phyloP scores from a whole-genome alignment of 2,329 filamentous ascomycete species.

The Polytolypa hystricis region DNA sequence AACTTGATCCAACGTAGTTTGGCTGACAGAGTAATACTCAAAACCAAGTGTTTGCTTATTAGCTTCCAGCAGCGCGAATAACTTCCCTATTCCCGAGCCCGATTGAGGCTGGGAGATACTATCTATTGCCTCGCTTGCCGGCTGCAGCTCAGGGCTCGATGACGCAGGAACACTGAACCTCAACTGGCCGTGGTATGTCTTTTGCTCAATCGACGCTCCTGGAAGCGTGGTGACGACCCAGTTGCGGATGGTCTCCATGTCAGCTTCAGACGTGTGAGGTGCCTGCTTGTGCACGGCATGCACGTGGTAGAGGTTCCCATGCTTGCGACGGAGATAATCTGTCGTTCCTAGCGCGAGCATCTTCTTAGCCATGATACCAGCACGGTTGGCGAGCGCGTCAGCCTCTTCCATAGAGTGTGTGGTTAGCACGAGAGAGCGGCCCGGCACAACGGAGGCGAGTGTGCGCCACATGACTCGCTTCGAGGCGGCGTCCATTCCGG shows the following conservation, averaged over 20 bases:
- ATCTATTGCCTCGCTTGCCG: not conserved
- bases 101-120: not conserved
- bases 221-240: slow-evolving; percentile 57
- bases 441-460: slow-evolving; percentile 58
- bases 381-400: slow-evolving; percentile 70
- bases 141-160: not conserved
- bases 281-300: slow-evolving; percentile 68
- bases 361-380: slow-evolving; percentile 71
- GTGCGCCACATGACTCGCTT: slow-evolving; percentile 93
- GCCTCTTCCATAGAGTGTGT: slow-evolving; percentile 96
- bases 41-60: slow-evolving; percentile 58
- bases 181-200: slow-evolving; percentile 75
- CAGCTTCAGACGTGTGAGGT: slow-evolving; percentile 57
- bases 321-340: slow-evolving; percentile 58
- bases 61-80: slow-evolving; percentile 65
- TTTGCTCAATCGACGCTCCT: slow-evolving; percentile 56
- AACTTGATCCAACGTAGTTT: slow-evolving; percentile 81
- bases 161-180: slow-evolving; percentile 61
- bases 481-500: slow-evolving; percentile 78
- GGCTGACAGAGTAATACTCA: slow-evolving; percentile 76
- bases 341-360: slow-evolving; percentile 79
- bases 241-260: slow-evolving; percentile 53
- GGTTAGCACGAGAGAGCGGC: slow-evolving; percentile 74
- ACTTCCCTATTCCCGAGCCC: slow-evolving; percentile 33
- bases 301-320: slow-evolving; percentile 69